Evolutionary conservation across 2,329 filamentous ascomycete species (phyloP).

Genomic region (Ceratocystis destructans): DNA sequence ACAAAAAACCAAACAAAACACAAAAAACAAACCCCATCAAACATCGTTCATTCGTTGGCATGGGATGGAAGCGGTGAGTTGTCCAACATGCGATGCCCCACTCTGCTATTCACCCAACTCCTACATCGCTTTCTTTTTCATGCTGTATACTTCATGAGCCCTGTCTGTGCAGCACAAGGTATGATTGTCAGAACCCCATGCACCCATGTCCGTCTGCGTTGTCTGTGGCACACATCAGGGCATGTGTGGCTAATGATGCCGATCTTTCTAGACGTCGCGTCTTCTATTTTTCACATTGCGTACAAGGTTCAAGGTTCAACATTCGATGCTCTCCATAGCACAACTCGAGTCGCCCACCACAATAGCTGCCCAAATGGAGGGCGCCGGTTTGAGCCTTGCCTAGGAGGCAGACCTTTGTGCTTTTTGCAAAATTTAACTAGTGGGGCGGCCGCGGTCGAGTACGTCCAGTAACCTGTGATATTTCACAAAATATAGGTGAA

Average conservation of each 20-base stretch:
- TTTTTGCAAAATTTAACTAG: neutral
- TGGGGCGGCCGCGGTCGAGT: neutral
- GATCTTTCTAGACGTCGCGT: constrained; percentile 11
- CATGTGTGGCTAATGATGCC: constrained; percentile 11
- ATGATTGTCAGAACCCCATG: constrained; percentile 7
- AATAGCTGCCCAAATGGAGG: neutral
- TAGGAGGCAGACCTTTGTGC: neutral
- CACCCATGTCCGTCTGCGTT: neutral
- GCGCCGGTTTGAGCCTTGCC: neutral
- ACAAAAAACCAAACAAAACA: no score
- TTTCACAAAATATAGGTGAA: neutral
- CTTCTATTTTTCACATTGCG: constrained; percentile 5
- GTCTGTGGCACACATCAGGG: constrained; percentile 9
- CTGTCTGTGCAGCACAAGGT: constrained; percentile 5
- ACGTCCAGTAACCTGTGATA: neutral
- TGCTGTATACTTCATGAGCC: constrained; percentile 1
- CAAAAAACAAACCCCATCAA: no score
- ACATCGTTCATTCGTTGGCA: constrained; percentile 1
- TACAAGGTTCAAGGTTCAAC: constrained; percentile 10
- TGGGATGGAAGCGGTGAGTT: constrained; percentile 7
- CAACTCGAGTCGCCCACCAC: neutral
- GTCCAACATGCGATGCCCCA: neutral
- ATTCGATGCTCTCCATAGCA: neutral
- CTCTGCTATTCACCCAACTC: constrained; percentile 5
- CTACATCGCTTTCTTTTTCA: constrained; percentile 7